Evolutionary conservation across 495 filamentous ascomycete species (phyloP), one percentile per base, ranked within the genome.

Genomic region (Trichoderma virens): DNA sequence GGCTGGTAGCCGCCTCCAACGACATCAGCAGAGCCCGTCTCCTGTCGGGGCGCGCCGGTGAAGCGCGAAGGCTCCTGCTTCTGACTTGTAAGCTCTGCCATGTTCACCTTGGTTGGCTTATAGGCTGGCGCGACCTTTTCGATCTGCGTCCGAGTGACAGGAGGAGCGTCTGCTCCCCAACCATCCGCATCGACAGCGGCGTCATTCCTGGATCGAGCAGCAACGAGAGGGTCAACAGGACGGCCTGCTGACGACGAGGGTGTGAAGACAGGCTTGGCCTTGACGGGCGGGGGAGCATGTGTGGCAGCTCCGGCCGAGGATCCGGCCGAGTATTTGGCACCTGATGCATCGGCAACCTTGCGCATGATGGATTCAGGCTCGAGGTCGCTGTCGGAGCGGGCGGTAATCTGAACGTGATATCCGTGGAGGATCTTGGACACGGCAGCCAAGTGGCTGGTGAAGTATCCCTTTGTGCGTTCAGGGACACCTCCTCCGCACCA

Each of bases 401-500:
- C 94, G 39, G 92, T 97, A 62, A 99, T 86, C 76, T 98, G 95
- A 47, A 99, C 92, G 74, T 99, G 94, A 71, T 98, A 98, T 51
- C 94, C 94, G 79, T 96, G 92, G 30, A 99, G 81, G 64, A 96
- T 81, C 74, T 95, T 97, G 34, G 91, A 87, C 31, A 97, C 91
- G 20, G 90, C 86, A 65, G 90, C 86, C 23, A 93, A 74, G 78
- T 99, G 92, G 71, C 92, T 97, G 38, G 91, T 97, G 70, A 98
- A 99, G 72, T 98, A 98, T 28, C 94, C 94, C 72, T 98, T 98
- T 18, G 93, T 97, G 69, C 93, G 82, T 78, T 98, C 94, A 8
- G 94, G 94, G n/a, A 99, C 94, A 64, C 95, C 95, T 69, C 96
- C 93, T 47, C 94, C 94, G 73, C 94, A 99, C 94, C 94, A 99